phyloP scores from a whole-genome alignment of 2,329 filamentous ascomycete species.

The Epichloe uncinata region DNA sequence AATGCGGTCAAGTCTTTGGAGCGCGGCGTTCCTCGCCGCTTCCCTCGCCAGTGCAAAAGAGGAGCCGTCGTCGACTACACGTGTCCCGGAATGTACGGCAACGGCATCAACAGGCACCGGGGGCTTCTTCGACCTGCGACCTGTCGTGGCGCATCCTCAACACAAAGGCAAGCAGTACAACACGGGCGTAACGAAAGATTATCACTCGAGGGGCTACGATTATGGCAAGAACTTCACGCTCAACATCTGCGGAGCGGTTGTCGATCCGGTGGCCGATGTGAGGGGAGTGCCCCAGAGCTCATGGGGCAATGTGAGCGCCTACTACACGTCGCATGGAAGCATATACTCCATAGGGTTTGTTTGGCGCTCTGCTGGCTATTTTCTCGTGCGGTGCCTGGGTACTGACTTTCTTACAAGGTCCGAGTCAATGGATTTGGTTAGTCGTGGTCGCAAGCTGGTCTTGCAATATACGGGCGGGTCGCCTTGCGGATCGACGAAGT shows the following conservation, averaged over 20 bases:
- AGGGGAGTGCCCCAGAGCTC: conserved; percentile 46
- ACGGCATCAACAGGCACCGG: conserved; percentile 40
- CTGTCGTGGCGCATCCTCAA: conserved; percentile 34
- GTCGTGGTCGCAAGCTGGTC: conserved; percentile 60
- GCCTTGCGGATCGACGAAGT: conserved; percentile 43
- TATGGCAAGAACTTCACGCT: conserved; percentile 71
- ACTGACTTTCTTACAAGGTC: conserved; percentile 13
- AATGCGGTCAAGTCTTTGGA: conserved; percentile 16
- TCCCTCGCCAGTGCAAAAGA: conserved; percentile 21
- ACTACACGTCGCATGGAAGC: conserved; percentile 53
- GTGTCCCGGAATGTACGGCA: conserved; percentile 39
- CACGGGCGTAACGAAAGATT: conserved; percentile 33
- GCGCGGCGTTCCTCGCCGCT: conserved; percentile 23
- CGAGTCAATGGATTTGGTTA: conserved; percentile 38
- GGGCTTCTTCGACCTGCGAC: conserved; percentile 45
- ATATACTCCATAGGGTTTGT: conserved; percentile 63
- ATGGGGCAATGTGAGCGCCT: conserved; percentile 68
- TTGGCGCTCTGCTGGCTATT: conserved; percentile 4
- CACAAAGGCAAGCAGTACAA: conserved; percentile 32
- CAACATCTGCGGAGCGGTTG: conserved; percentile 69
- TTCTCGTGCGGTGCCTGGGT: neutral
- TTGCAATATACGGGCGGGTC: conserved; percentile 68
- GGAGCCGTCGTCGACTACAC: conserved; percentile 27
- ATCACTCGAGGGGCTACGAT: conserved; percentile 59
- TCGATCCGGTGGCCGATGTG: conserved; percentile 49